Percentiles rank a stretch among this genome's conserved stretches.
Conservation (phyloP, 2,329 filamentous ascomycete species). For the Talaromyces sp. region DNA sequence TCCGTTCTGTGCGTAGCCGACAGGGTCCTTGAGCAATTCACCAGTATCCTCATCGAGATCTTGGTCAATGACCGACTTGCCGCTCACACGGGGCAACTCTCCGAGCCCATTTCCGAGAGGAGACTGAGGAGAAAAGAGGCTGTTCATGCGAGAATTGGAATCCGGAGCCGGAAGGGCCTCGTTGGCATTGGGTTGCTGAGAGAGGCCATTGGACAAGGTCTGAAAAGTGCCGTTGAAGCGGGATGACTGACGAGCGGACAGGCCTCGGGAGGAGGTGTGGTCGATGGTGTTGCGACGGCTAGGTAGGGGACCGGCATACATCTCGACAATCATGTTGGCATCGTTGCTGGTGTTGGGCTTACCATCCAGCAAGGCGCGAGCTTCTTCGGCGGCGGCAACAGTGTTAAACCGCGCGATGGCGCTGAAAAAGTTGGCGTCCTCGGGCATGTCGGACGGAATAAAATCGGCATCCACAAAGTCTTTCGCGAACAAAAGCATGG, state of each 20-base stretch:
- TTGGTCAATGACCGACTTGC: conserved; percentile 60
- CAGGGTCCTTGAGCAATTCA: conserved; percentile 57
- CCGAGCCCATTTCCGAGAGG: conserved; percentile 51
- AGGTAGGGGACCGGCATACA: conserved; percentile 42
- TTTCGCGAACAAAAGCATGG: conserved; percentile 61
- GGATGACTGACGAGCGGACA: conserved; percentile 48
- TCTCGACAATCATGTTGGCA: conserved; percentile 52
- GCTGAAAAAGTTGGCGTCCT: conserved; percentile 52
- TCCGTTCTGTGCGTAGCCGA: conserved; percentile 66
- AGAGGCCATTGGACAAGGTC: conserved; percentile 40
- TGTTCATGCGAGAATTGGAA: conserved; percentile 45
- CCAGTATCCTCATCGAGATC: conserved; percentile 60
- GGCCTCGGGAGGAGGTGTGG: conserved; percentile 33
- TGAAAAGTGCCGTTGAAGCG: conserved; percentile 59
- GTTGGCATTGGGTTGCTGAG: conserved; percentile 44
- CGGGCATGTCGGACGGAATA: conserved; percentile 48
- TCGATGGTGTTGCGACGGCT: conserved; percentile 51
- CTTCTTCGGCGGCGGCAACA: conserved; percentile 54
- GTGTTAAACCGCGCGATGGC: conserved; percentile 57
- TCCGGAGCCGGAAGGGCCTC: conserved; percentile 51
- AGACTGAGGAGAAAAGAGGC: conserved; percentile 57
- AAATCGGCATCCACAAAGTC: conserved; percentile 57
- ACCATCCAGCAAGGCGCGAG: conserved; percentile 54
- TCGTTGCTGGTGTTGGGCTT: conserved; percentile 58
- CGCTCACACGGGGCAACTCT: conserved; percentile 48